Evolutionary conservation across 164 flowering plant species (phyloP).

Genomic region (Kingdonia uniflora): DNA sequence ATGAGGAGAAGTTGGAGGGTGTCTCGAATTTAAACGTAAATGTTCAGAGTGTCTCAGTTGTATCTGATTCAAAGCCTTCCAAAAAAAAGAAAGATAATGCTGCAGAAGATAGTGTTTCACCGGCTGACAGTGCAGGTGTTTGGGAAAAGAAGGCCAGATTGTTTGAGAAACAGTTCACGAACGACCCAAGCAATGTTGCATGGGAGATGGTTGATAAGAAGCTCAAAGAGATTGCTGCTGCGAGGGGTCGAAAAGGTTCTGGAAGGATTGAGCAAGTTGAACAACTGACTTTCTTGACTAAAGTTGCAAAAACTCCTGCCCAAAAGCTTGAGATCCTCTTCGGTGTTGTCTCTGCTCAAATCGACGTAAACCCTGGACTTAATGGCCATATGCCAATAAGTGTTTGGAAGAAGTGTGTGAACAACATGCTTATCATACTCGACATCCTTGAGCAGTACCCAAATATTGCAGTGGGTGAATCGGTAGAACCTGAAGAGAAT

Average conservation of each 20-base stretch:
- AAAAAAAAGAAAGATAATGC: conserved; percentile 24
- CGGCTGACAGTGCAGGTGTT: conserved; percentile 22
- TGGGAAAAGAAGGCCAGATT: conserved; percentile 71
- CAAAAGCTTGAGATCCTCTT: conserved; percentile 95
- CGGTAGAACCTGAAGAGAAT: conserved; percentile 82
- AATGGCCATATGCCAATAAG: conserved; percentile 86
- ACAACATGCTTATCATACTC: conserved; percentile 55
- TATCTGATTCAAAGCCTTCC: conserved; percentile 23
- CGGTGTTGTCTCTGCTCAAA: conserved; percentile 80
- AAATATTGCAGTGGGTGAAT: conserved; percentile 77
- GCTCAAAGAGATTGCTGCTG: conserved; percentile 70
- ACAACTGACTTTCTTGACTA: conserved; percentile 79
- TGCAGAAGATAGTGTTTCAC: conserved; percentile 22
- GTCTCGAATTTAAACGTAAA: conserved; percentile 11
- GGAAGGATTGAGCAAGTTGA: conserved; percentile 88
- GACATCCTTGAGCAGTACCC: conserved; percentile 69
- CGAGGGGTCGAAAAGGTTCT: conserved; percentile 90
- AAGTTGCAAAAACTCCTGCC: conserved; percentile 93
- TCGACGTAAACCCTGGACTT: conserved; percentile 82
- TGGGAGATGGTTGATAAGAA: conserved; percentile 89
- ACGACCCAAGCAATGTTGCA: conserved; percentile 68
- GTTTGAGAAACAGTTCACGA: conserved; percentile 68
- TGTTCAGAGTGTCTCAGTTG: conserved; percentile 69
- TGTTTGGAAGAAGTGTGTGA: conserved; percentile 88
- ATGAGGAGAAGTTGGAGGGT: conserved; percentile 33